Base-by-base conservation (phyloP, 768 basidiomycete species). In the Lentinula sp. region DNA sequence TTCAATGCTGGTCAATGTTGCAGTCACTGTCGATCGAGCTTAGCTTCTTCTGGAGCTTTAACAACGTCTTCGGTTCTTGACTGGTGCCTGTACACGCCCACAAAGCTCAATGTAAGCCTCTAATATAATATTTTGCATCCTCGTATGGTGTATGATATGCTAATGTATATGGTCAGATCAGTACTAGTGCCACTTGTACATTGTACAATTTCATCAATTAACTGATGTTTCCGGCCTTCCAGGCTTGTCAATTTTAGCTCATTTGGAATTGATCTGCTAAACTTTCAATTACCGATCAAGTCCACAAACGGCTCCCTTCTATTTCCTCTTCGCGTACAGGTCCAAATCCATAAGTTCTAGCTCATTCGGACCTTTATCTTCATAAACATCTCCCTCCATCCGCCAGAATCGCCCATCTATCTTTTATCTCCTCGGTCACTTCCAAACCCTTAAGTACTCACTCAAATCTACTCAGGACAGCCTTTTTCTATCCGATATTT, bases 281-380 rank as follows among this genome's bases (percentile, higher is more conserved):
- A 53, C 32, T 34, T 28, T 53, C 31, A 53, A 40, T 55, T 55
- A 28, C 55, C 55, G 55, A 56, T 56, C 55, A 43, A 56, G 40
- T 16, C 37, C 53, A 35, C 53, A 32, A 54, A 54, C 18, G 53
- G 16, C 13, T 54, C 55, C 55, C 45, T 59, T 59, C 57, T 59
- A 59, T 59, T 59, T 59, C 57, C 57, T 59, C 57, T 59, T 59
- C 57, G 57, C 57, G 31, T 59, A 48, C 57, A 42, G 37, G 57
- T 7, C 32, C 8, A 48, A 48, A 59, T 45, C 57, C 45, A n/a
- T 59, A 59, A 59, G 57, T 59, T 59, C 57, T 59, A 59, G 57
- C 57, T 59, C 55, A 1, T 56, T 45, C 57, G 43, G 43, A 18
- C 57, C 48, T 59, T 49, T 28, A 49, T 59, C 57, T 46, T 34